Evolutionary conservation across 2,329 filamentous ascomycete genomes (phyloP).

Genomic region (Microsporum audouinii): DNA sequence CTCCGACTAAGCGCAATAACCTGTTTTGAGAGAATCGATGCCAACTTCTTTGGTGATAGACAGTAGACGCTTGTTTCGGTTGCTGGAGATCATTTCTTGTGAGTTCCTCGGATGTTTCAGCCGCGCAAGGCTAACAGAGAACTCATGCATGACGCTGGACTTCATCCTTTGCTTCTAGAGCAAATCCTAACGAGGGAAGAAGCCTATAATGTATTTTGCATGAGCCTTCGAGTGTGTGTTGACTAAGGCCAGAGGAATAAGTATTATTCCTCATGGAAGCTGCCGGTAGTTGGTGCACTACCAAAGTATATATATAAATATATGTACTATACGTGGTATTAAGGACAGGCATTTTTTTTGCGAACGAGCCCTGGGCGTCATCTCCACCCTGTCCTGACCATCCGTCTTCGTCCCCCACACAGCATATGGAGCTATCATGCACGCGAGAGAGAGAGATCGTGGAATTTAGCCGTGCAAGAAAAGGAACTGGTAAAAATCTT

Average conservation of each 20-base stretch:
- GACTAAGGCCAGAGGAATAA: neutral
- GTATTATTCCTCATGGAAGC: neutral
- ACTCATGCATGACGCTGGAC: neutral
- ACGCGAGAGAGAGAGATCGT: neutral
- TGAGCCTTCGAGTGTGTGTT: neutral
- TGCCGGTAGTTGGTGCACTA: neutral
- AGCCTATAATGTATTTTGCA: neutral
- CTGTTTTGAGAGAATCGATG: neutral
- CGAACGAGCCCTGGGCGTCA: neutral
- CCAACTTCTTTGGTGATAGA: neutral
- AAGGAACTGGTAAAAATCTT: neutral
- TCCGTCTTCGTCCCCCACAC: neutral
- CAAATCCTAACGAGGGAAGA: slow-evolving; percentile 2
- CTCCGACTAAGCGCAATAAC: neutral
- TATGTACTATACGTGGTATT: neutral
- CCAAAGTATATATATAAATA: neutral
- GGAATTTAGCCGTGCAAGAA: neutral
- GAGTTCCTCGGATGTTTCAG: slow-evolving; percentile 2
- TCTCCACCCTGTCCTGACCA: neutral
- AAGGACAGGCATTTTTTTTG: neutral
- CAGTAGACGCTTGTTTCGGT: neutral
- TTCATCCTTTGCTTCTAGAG: neutral
- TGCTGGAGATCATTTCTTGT: slow-evolving; percentile 3
- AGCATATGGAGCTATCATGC: neutral
- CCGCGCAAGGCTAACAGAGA: neutral